A percentile compares a stretch with the other conserved stretches of the same genome.
Conservation (phyloP, 73 alveolate species). For the Urostyla sp. region DNA sequence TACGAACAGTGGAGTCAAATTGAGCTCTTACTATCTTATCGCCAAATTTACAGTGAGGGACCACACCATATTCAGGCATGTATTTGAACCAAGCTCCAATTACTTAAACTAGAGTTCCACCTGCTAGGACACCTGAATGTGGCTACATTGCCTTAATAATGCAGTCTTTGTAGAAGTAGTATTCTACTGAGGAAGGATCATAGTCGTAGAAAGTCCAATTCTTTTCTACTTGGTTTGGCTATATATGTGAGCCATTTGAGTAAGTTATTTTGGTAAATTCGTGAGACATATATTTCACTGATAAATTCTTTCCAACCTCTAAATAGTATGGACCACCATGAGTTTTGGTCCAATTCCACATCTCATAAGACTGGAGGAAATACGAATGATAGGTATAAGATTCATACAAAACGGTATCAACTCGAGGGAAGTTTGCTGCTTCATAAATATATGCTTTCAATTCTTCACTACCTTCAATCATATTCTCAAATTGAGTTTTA, state of each 20-base stretch:
- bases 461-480: slow-evolving; percentile 58
- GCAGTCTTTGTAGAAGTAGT: slow-evolving; percentile 87
- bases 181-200: slow-evolving; percentile 72
- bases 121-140: slow-evolving; percentile 81
- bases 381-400: slow-evolving; percentile 42
- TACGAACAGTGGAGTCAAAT: slow-evolving; percentile 84
- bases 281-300: slow-evolving; percentile 11
- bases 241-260: background rate
- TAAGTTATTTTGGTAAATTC: slow-evolving; percentile 15
- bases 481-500: slow-evolving; percentile 34
- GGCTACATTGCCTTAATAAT: slow-evolving; percentile 86
- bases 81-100: slow-evolving; percentile 92
- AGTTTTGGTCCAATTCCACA: slow-evolving; percentile 58
- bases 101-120: slow-evolving; percentile 87
- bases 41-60: slow-evolving; percentile 93
- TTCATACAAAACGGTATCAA: slow-evolving; percentile 33
- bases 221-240: background rate
- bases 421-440: slow-evolving; percentile 41
- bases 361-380: slow-evolving; percentile 23
- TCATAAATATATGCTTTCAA: slow-evolving; percentile 49
- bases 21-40: slow-evolving; percentile 86
- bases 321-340: slow-evolving; percentile 80
- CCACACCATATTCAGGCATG: slow-evolving; percentile 85
- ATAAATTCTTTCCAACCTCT: slow-evolving; percentile 70
- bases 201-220: slow-evolving; percentile 42